Evolutionary conservation across 2,329 filamentous ascomycete genomes (phyloP), one percentile per base, ranked within the genome.

Genomic region (Phaeophleospora eucalypticola): DNA sequence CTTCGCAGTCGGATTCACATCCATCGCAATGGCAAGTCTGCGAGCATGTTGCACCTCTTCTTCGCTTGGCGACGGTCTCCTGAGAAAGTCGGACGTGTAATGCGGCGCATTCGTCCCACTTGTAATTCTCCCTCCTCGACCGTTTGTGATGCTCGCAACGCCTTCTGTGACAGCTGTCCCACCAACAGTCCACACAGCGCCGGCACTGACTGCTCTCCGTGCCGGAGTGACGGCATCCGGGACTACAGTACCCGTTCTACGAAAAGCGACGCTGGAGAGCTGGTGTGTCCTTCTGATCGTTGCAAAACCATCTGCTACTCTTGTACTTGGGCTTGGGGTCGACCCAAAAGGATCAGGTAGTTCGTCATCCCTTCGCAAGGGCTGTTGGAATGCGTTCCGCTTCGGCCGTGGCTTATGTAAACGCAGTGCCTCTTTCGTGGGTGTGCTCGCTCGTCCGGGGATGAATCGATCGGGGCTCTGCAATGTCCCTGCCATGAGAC

Each of bases 121-220:
- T 43, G 79, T 80, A n/a, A 87, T 61, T 41, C 83, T 68, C 19
- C 78, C 78, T 19, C 83, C 83, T 48, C 77, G 76, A 1, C 84
- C 85, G 65, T 84, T 76, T 38, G 83, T 71, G 16, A 54, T 60
- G 29, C 63, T 66, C 32, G 59, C 54, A n/a, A 68, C 61, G 12
- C 65, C 65, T 43, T 66, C 64, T 14, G 62, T 63, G 10, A 65
- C 60, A 4, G 58, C 70, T 8, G 80, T 63, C n/a, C 86, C 85
- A 19, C 87, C 86, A 9, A 93, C 82, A 15, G 82, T 80, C 88
- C 87, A 95, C 15, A 91, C 76, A 8, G 83, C 78, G 2, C 86
- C 84, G 51, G 75, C 70, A 63, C 86, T 90, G 51, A 81, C 71
- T 61, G 54, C 52, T 41, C 60, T 45, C 17, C 40, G 40, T 17